Conservation (phyloP, 495 filamentous ascomycete genomes). For the Aspergillus carlsbadensis region DNA sequence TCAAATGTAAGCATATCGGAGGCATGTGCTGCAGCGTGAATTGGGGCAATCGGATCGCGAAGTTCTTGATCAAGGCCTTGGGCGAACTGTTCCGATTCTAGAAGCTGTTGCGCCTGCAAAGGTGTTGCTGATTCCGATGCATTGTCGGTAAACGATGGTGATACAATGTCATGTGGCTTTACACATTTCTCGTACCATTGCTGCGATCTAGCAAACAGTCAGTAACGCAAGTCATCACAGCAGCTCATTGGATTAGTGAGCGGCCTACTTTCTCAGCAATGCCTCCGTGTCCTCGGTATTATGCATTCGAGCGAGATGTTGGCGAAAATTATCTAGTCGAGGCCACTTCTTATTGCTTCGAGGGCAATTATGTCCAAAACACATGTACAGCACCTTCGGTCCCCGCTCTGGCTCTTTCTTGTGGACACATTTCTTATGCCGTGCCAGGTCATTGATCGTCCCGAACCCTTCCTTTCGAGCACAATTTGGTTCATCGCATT, state of each 20-base stretch:
- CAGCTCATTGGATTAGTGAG: background rate
- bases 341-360: constrained; percentile 79
- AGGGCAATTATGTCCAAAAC: constrained; percentile 61
- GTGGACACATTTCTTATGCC: constrained; percentile 73
- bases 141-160: constrained; percentile 6
- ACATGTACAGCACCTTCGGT: constrained; percentile 63
- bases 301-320: constrained; percentile 83
- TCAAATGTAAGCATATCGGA: constrained; percentile 2
- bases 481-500: constrained; percentile 63
- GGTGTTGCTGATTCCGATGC: constrained; percentile 9
- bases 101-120: background rate
- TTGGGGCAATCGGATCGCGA: constrained; percentile 1
- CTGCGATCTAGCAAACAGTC: constrained; percentile 28
- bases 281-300: constrained; percentile 49
- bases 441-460: constrained; percentile 75
- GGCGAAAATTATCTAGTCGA: constrained; percentile 86
- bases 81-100: background rate
- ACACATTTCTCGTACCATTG: constrained; percentile 39
- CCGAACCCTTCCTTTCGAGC: constrained; percentile 68
- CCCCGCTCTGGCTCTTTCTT: constrained; percentile 50
- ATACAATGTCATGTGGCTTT: constrained; percentile 16
- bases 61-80: constrained; percentile 2
- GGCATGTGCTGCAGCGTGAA: constrained; percentile 1
- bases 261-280: constrained; percentile 54
- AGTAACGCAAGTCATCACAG: constrained; percentile 1